Conservation (phyloP, 768 basidiomycete genomes). For the Nidularia sp. region DNA sequence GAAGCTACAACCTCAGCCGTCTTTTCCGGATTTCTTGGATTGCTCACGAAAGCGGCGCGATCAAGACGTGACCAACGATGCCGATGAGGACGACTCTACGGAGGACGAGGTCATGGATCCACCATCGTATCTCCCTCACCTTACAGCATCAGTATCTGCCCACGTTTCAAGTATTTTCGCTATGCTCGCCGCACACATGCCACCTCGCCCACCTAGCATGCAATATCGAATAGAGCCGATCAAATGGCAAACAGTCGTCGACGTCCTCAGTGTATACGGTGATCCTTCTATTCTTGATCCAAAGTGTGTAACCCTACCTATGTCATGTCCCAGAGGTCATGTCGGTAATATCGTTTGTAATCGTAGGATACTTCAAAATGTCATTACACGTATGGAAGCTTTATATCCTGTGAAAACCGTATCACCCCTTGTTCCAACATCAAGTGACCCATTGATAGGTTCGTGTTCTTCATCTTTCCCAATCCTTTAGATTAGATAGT, state of each 20-base stretch:
- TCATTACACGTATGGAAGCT: too few relatives aligned
- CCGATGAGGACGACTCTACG: constrained; percentile 14
- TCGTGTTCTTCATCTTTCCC: too few relatives aligned
- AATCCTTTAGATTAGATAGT: too few relatives aligned
- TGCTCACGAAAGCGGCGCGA: background rate
- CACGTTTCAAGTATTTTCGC: constrained; percentile 51
- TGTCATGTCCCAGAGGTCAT: too few relatives aligned
- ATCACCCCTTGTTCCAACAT: too few relatives aligned
- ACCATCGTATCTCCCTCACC: constrained; percentile 23
- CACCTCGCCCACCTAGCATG: constrained; percentile 51
- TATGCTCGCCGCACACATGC: constrained; percentile 51
- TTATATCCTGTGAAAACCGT: too few relatives aligned
- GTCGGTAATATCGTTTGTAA: too few relatives aligned
- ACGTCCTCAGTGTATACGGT: constrained; percentile 29
- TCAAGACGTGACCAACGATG: constrained; percentile 11
- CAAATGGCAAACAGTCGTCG: constrained; percentile 61
- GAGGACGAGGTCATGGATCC: constrained; percentile 18
- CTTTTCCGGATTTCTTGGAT: constrained; percentile 7
- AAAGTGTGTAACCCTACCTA: constrained; percentile 21
- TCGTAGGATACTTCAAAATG: too few relatives aligned
- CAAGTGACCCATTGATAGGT: too few relatives aligned
- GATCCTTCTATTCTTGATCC: constrained; percentile 26
- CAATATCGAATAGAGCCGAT: constrained; percentile 62
- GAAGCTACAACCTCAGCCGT: constrained; percentile 12
- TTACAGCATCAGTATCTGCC: constrained; percentile 39